Percentiles rank a stretch among this genome's conserved stretches.
These are phyloP conservation scores for Lachancea lanzarotensis DNA, from an alignment of 805 yeast genomes.

Conservation along the genomic window DNA sequence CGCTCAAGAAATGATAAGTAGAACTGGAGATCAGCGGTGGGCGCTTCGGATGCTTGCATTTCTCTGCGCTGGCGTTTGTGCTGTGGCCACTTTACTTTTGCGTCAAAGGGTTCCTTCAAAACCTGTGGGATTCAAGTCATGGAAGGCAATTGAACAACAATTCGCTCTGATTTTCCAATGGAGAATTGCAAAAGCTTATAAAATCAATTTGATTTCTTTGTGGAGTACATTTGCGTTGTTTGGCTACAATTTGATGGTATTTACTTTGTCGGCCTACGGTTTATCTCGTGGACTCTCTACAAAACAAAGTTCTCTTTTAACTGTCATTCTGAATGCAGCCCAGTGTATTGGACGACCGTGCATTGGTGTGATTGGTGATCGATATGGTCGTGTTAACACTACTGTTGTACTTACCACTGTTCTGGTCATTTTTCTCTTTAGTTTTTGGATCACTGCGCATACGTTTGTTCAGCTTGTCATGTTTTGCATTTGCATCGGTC, in stretches of 20 bases:
- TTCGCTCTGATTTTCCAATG: conserved; percentile 34
- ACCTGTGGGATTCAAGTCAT: conserved; percentile 25
- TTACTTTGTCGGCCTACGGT: conserved; percentile 43
- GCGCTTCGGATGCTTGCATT: conserved; percentile 43
- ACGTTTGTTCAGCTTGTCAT: conserved; percentile 37
- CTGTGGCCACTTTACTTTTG: conserved; percentile 38
- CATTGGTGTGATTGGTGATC: conserved; percentile 42
- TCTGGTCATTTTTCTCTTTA: conserved; percentile 36
- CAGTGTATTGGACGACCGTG: conserved; percentile 46
- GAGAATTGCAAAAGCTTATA: conserved; percentile 27
- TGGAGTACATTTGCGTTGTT: conserved; percentile 36
- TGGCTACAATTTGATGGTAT: conserved; percentile 40
- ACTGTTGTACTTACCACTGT: conserved; percentile 35
- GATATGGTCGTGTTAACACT: conserved; percentile 41
- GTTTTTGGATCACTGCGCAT: conserved; percentile 44
- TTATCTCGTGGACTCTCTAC: conserved; percentile 41
- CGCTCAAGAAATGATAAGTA: conserved; percentile 36
- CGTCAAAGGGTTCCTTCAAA: conserved; percentile 39
- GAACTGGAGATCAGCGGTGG: conserved; percentile 40
- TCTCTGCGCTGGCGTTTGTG: conserved; percentile 33
- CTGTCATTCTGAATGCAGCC: conserved; percentile 41
- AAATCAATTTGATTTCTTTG: conserved; percentile 30
- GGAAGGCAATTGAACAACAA: conserved; percentile 24
- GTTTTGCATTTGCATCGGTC: conserved; percentile 40
- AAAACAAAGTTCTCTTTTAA: conserved; percentile 39